phyloP scores from a whole-genome alignment of 2,329 filamentous ascomycete genomes.

The Claviceps pusilla region DNA sequence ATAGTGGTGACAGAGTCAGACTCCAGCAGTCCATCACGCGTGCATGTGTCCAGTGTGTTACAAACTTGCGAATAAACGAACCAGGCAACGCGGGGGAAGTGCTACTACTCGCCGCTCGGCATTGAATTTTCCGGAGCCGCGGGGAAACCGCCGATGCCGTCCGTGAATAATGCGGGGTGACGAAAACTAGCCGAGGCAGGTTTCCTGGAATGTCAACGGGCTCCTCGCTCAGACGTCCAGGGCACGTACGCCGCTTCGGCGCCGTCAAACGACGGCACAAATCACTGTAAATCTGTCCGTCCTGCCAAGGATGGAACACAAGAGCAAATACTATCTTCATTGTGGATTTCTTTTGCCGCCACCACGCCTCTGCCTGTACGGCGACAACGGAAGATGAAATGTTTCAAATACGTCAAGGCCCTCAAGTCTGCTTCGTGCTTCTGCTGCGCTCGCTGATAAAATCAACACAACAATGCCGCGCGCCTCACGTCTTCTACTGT shows the following conservation, averaged over 20 bases:
- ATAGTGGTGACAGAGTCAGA: too few relatives aligned
- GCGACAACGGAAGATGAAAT: not conserved
- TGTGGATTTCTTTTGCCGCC: not conserved
- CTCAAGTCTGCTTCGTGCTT: not conserved
- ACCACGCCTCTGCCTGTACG: not conserved
- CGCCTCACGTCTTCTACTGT: not conserved
- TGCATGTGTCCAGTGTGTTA: too few relatives aligned
- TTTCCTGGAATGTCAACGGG: not conserved
- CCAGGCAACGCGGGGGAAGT: too few relatives aligned
- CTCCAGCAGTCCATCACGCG: too few relatives aligned
- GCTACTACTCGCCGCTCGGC: not conserved
- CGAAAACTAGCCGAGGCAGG: conserved; percentile 5
- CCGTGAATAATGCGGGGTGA: conserved; percentile 1
- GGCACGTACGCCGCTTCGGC: too few relatives aligned
- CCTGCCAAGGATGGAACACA: too few relatives aligned
- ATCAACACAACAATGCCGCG: not conserved
- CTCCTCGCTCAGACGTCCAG: not conserved
- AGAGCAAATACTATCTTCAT: not conserved
- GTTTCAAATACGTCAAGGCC: not conserved
- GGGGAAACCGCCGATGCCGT: conserved; percentile 3
- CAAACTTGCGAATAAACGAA: too few relatives aligned
- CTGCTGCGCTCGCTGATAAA: conserved; percentile 1
- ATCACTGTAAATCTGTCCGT: too few relatives aligned
- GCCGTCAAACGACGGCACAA: too few relatives aligned
- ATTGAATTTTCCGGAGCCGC: not conserved